These are phyloP conservation scores for Pythium brassicae DNA, from an alignment of 352 stramenopile genomes.

Conservation along the genomic window DNA sequence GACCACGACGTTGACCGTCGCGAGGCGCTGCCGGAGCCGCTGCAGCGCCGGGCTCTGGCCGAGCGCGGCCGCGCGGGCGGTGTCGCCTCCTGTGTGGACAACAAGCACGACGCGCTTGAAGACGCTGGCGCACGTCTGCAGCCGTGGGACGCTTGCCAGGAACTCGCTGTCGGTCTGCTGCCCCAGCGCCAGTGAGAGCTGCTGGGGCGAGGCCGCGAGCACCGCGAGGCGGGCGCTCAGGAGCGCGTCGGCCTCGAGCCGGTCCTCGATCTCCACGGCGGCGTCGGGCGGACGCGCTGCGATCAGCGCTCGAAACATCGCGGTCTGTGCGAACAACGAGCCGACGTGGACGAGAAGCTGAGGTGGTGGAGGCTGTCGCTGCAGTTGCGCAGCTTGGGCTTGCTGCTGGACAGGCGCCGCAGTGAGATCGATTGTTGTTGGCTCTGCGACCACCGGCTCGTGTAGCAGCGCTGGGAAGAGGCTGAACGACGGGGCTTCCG, in stretches of 20 bases:
- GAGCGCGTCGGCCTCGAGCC: slow-evolving; percentile 42
- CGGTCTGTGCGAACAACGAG: slow-evolving; percentile 23
- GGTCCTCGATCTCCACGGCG: slow-evolving; percentile 31
- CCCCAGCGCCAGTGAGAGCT: slow-evolving; percentile 20
- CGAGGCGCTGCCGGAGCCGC: slow-evolving; percentile 26
- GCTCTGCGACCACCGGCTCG: neutral
- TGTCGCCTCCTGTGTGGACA: slow-evolving; percentile 18
- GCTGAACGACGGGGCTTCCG: slow-evolving; percentile 18
- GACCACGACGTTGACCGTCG: slow-evolving; percentile 16
- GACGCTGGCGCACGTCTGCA: slow-evolving; percentile 27
- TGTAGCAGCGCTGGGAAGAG: slow-evolving; percentile 7
- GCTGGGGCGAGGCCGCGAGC: slow-evolving; percentile 16
- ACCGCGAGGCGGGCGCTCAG: slow-evolving; percentile 35
- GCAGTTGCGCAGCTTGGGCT: neutral
- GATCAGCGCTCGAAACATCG: slow-evolving; percentile 20
- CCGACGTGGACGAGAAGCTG: slow-evolving; percentile 25
- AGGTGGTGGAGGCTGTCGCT: neutral
- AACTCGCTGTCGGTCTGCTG: slow-evolving; percentile 20
- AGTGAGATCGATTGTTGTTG: slow-evolving; percentile 1
- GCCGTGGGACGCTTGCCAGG: slow-evolving; percentile 19
- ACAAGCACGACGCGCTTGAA: slow-evolving; percentile 56
- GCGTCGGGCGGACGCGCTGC: slow-evolving; percentile 9
- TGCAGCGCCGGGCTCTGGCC: slow-evolving; percentile 11
- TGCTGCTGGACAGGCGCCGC: neutral
- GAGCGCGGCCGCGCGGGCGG: neutral